Evolutionary conservation across 257 asterid species (phyloP), one percentile per base, ranked within the genome.

Genomic region (Catharanthus roseus): DNA sequence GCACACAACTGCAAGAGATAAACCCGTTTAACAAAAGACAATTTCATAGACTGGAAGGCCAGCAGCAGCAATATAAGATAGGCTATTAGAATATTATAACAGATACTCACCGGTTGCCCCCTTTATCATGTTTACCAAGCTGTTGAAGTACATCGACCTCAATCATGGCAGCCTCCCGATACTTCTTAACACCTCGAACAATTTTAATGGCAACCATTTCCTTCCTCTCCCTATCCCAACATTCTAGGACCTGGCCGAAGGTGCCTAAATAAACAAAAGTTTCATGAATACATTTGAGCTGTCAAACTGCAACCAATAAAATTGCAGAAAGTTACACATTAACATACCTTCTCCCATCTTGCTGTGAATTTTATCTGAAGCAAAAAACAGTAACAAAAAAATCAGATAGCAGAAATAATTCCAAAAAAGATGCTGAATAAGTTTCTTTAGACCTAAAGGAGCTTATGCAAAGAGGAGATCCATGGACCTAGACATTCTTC

Each of bases 1-100:
- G 98, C 67, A 92, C 98, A 84, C 97, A 92, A 92, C 98, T 92
- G 97, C 97, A 92, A 90, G 92, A 90, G 88, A 90, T 85, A 90
- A 93, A 90, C 84, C 79, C 79, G 79, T 82, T 93, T 83, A 93
- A 93, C 90, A 80, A 83, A 83, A 73, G 81, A 42, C 81, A 61
- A 78, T 50, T 61, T 61, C 77, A 77, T 65, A 69, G 68, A 42
- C 75, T 33, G 36, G 13, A 68, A 49, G 23, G 6, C 67, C 51
- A 73, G 60, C 54, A 51, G 36, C 41, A 65, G 26, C 26, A 50
- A 26, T 65, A 19, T 10, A 10, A 29, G 1, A 26, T 5, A 15
- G 41, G 11, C n/a, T 6, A 19, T 31, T 28, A 74, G 29, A 53
- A 56, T 31, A 72, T 53, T 10, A 56, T 5, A 9, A 11, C 12